These are phyloP conservation scores for Colletotrichum tropicale DNA, from an alignment of 2,329 filamentous ascomycete genomes.

Conservation along the genomic window DNA sequence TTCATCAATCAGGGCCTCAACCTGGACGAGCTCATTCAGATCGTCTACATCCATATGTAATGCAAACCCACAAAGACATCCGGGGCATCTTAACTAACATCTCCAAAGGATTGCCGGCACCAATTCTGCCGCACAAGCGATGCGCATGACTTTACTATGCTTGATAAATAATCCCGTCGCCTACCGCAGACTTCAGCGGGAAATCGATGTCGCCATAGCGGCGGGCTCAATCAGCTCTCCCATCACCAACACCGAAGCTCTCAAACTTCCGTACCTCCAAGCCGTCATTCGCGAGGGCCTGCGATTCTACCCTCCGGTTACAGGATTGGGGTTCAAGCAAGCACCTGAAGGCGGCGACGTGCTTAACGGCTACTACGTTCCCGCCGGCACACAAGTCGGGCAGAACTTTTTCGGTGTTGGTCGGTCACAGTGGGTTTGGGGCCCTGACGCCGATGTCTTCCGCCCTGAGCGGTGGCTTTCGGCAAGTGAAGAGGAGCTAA, in stretches of 20 bases:
- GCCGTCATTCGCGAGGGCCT: constrained; percentile 62
- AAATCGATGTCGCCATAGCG: constrained; percentile 47
- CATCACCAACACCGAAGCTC: constrained; percentile 51
- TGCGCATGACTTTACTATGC: constrained; percentile 59
- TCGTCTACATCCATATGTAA: constrained; percentile 44
- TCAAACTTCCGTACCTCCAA: constrained; percentile 58
- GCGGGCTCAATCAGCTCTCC: constrained; percentile 36
- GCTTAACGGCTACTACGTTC: constrained; percentile 54
- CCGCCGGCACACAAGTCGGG: constrained; percentile 57
- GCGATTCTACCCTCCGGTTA: constrained; percentile 60
- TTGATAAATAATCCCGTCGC: constrained; percentile 49
- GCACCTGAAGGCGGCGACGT: constrained; percentile 56
- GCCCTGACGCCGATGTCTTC: constrained; percentile 59
- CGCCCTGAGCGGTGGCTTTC: constrained; percentile 61
- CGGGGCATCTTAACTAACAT: neutral
- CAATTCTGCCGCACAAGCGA: constrained; percentile 65
- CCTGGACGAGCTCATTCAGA: constrained; percentile 38
- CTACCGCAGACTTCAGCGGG: constrained; percentile 42
- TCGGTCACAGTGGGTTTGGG: constrained; percentile 56
- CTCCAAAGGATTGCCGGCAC: constrained; percentile 58
- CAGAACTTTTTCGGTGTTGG: constrained; percentile 61
- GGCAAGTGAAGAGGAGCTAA: constrained; percentile 31
- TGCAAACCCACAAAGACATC: neutral
- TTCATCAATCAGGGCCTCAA: constrained; percentile 42
- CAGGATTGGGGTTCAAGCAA: constrained; percentile 56